Evolutionary conservation across 495 filamentous ascomycete species (phyloP).

Genomic region (Trichoderma parareesei): DNA sequence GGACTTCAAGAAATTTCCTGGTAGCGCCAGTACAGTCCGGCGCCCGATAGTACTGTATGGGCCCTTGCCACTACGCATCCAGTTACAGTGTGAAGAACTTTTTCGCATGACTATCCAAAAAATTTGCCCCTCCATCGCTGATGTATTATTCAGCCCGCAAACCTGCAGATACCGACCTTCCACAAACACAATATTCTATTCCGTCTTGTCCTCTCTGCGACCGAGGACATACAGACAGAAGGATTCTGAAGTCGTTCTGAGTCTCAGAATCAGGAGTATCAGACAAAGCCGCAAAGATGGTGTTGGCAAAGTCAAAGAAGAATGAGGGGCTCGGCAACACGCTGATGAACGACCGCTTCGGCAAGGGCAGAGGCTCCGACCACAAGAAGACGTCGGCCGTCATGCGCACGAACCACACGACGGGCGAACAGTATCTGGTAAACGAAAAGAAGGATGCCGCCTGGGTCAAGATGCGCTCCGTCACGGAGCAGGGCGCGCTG

Average conservation of each 20-base stretch:
- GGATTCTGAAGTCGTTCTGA: neutral
- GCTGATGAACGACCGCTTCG: constrained; percentile 91
- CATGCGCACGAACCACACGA: constrained; percentile 50
- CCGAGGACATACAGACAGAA: neutral
- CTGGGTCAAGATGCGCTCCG: constrained; percentile 95
- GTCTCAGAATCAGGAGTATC: neutral
- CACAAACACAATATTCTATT: constrained; percentile 5
- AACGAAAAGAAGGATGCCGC: constrained; percentile 67
- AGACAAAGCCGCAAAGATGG: constrained; percentile 49
- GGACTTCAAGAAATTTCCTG: constrained; percentile 14
- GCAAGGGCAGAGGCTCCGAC: constrained; percentile 74
- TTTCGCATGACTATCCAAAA: constrained; percentile 11
- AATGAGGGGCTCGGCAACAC: constrained; percentile 74
- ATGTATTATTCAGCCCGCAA: constrained; percentile 27
- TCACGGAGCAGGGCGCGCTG: constrained; percentile 93
- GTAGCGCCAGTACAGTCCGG: neutral
- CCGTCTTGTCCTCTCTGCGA: neutral
- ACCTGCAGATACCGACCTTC: constrained; percentile 4
- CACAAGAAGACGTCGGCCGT: constrained; percentile 52
- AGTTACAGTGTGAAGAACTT: constrained; percentile 11
- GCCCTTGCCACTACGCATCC: no score
- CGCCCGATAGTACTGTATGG: neutral
- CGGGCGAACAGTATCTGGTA: constrained; percentile 60
- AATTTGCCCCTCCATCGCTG: constrained; percentile 33
- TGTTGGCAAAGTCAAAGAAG: constrained; percentile 91